These are phyloP conservation scores for Cicer chorassanicum DNA, from an alignment of 306 rosid genomes.

Conservation along the genomic window DNA sequence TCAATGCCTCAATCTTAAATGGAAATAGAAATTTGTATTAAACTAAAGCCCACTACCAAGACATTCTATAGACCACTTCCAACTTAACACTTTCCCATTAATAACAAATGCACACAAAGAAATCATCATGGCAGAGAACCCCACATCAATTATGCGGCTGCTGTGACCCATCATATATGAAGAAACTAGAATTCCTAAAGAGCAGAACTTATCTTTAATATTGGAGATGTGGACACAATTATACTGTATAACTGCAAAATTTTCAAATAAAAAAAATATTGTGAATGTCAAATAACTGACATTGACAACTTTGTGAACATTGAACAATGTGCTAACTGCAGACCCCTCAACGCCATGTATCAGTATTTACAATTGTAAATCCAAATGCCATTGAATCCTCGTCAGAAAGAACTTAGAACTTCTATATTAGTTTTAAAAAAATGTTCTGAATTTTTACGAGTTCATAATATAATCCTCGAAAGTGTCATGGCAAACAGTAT, in stretches of 20 bases:
- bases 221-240: slow-evolving; percentile 13
- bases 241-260: not conserved
- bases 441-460: slow-evolving; percentile 2
- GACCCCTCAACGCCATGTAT: slow-evolving; percentile 30
- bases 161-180: not conserved
- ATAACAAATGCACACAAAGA: slow-evolving; percentile 7
- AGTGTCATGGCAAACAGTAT: slow-evolving; percentile 33
- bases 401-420: slow-evolving; percentile 8
- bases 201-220: slow-evolving; percentile 36
- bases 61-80: slow-evolving; percentile 14
- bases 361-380: slow-evolving; percentile 16
- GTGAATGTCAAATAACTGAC: slow-evolving; percentile 9
- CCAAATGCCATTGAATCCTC: slow-evolving; percentile 18
- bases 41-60: slow-evolving; percentile 15
- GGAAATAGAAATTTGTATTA: slow-evolving; percentile 9
- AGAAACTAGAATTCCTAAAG: slow-evolving; percentile 15
- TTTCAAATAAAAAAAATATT: slow-evolving; percentile 16
- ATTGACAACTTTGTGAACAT: not conserved
- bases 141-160: slow-evolving; percentile 14
- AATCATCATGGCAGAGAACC: slow-evolving; percentile 18
- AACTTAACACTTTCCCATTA: slow-evolving; percentile 22
- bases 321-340: not conserved
- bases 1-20: slow-evolving; percentile 10
- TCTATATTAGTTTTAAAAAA: not conserved
- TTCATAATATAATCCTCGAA: slow-evolving; percentile 19